phyloP scores from a whole-genome alignment of 805 yeast genomes.

The Yarrowia yakushimensis region DNA sequence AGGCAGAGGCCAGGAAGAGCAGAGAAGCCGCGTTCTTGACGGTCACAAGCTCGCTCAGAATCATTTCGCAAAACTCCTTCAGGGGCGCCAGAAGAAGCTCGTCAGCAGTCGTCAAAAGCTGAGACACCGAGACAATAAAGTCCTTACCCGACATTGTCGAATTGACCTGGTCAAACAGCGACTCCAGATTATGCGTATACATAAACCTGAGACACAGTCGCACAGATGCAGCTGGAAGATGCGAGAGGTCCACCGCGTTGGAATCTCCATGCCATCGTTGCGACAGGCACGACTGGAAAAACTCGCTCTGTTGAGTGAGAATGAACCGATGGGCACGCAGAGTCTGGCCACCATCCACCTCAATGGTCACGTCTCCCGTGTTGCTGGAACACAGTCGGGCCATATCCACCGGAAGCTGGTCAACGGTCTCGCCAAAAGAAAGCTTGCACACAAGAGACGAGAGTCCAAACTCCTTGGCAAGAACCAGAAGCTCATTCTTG shows the following conservation, averaged over 20 bases:
- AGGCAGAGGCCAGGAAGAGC: constrained; percentile 51
- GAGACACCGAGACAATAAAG: constrained; percentile 54
- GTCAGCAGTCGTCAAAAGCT: constrained; percentile 58
- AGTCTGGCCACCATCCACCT: neutral
- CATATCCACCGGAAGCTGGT: neutral
- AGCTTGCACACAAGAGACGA: constrained; percentile 26
- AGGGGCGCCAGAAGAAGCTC: constrained; percentile 58
- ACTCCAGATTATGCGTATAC: constrained; percentile 43
- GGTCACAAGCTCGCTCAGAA: constrained; percentile 28
- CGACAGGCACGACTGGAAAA: constrained; percentile 58
- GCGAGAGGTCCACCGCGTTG: constrained; percentile 41
- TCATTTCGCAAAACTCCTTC: constrained; percentile 57
- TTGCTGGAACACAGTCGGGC: neutral
- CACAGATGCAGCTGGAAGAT: constrained; percentile 46
- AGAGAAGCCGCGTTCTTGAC: constrained; percentile 60
- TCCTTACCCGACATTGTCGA: constrained; percentile 36
- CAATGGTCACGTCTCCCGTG: neutral
- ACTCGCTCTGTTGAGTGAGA: constrained; percentile 52
- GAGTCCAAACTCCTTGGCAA: constrained; percentile 30
- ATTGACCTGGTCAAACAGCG: constrained; percentile 36
- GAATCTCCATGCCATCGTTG: constrained; percentile 48
- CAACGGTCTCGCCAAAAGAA: constrained; percentile 21
- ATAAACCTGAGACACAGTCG: constrained; percentile 52
- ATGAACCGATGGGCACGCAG: constrained; percentile 46
- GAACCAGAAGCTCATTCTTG: constrained; percentile 32